Percentiles rank a stretch among this genome's conserved stretches.
phyloP scores from a whole-genome alignment of 768 basidiomycete genomes.

The Boletus vermiculosoides region DNA sequence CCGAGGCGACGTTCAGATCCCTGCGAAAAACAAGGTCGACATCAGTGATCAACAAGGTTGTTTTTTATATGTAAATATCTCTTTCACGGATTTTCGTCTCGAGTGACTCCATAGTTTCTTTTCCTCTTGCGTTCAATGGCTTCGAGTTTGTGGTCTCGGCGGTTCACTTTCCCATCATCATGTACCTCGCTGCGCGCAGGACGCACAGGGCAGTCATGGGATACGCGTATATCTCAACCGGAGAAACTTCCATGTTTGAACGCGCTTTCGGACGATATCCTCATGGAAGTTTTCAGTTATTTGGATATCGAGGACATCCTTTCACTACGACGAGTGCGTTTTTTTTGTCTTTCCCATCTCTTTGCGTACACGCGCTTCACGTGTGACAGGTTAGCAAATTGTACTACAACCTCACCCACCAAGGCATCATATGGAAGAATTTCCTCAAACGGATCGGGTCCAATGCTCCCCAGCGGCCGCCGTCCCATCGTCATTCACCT shows the following conservation, averaged over 20 bases:
- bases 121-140: slow-evolving; percentile 20
- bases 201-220: slow-evolving; percentile 24
- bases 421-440: slow-evolving; percentile 68
- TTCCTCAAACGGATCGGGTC: slow-evolving; percentile 53
- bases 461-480: slow-evolving; percentile 61
- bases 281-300: slow-evolving; percentile 38
- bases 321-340: slow-evolving; percentile 36
- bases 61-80: slow-evolving; percentile 21
- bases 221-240: slow-evolving; percentile 21
- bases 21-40: slow-evolving; percentile 24
- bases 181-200: slow-evolving; percentile 12
- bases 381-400: slow-evolving; percentile 50
- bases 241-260: slow-evolving; percentile 30
- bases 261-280: slow-evolving; percentile 37
- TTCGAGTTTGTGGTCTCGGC: slow-evolving; percentile 23
- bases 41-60: slow-evolving; percentile 15
- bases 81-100: background rate
- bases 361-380: background rate
- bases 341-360: background rate
- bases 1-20: slow-evolving; percentile 12
- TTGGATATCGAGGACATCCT: slow-evolving; percentile 40
- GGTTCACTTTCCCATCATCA: slow-evolving; percentile 19
- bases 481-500: slow-evolving; percentile 47
- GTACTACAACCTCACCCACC: slow-evolving; percentile 63
- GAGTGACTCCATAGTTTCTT: slow-evolving; percentile 3